A percentile compares a stretch with the other conserved stretches of the same genome.
These are phyloP conservation scores for Aspergillus amoenus DNA, from an alignment of 2,329 filamentous ascomycete genomes.

Conservation along the genomic window DNA sequence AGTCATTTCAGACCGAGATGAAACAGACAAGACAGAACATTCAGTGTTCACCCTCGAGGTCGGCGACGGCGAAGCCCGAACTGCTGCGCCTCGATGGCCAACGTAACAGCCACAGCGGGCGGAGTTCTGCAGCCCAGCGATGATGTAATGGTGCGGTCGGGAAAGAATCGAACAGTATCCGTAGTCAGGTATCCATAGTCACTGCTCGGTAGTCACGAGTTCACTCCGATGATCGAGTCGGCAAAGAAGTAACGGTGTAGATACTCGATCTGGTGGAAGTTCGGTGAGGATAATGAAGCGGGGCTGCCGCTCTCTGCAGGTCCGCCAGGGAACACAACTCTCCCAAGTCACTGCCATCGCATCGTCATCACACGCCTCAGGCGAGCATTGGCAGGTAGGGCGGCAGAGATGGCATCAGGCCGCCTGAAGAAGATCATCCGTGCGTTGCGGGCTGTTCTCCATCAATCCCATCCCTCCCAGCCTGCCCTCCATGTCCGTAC, in stretches of 20 bases:
- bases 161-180: background rate
- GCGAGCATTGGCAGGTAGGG: background rate
- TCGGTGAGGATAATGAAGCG: background rate
- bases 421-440: constrained; percentile 6
- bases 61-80: background rate
- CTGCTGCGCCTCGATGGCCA: constrained; percentile 11
- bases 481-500: background rate
- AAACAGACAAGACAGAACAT: too few species aligned
- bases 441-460: background rate
- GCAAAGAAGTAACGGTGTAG: too few species aligned
- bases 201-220: too few species aligned
- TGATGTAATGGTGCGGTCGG: constrained; percentile 8
- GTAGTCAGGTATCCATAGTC: too few species aligned
- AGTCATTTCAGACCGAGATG: too few species aligned
- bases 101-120: constrained; percentile 15
- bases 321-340: background rate
- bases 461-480: background rate
- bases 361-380: too few species aligned
- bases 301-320: background rate
- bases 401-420: background rate
- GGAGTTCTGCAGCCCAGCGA: constrained; percentile 14
- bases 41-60: background rate
- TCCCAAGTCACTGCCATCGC: background rate
- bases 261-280: background rate
- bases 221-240: too few species aligned